A percentile compares a stretch with the other conserved stretches of the same genome.
Evolutionary conservation across 2,329 filamentous ascomycete genomes (phyloP).

Genomic region (Capronia americana): DNA sequence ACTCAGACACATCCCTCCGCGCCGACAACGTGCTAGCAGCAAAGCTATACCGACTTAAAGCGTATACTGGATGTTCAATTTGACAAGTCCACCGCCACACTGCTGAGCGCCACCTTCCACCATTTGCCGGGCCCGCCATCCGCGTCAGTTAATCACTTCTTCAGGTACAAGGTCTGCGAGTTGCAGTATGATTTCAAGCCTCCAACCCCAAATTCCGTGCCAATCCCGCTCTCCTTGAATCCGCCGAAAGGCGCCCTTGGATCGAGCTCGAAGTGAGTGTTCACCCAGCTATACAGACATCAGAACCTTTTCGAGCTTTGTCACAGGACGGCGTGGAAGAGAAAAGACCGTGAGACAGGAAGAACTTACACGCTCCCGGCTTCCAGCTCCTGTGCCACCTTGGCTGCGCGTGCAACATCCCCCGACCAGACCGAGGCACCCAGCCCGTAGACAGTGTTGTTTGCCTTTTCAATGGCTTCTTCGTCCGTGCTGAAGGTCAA

Average conservation of each 20-base stretch:
- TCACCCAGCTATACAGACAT: slow-evolving; percentile 46
- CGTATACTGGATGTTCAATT: background rate
- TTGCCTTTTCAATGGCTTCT: slow-evolving; percentile 64
- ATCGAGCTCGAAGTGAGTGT: slow-evolving; percentile 32
- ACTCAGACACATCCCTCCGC: background rate
- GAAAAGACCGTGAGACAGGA: no score
- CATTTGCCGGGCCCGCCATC: no score
- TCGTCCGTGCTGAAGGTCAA: slow-evolving; percentile 66
- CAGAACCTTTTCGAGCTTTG: background rate
- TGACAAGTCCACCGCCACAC: background rate
- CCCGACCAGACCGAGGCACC: slow-evolving; percentile 33
- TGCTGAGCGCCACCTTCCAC: background rate
- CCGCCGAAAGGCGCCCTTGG: slow-evolving; percentile 39
- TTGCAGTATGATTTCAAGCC: slow-evolving; percentile 40
- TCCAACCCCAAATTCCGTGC: slow-evolving; percentile 40
- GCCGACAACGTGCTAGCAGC: background rate
- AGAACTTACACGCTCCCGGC: slow-evolving; percentile 29
- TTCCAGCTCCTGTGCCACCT: slow-evolving; percentile 33
- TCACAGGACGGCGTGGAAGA: no score
- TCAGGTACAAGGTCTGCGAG: slow-evolving; percentile 35
- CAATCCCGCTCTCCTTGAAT: slow-evolving; percentile 42
- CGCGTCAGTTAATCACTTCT: slow-evolving; percentile 23
- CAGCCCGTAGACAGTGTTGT: slow-evolving; percentile 43
- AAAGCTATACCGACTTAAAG: background rate
- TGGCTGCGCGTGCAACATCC: slow-evolving; percentile 32